Conservation (phyloP, 176 grass and related monocot species). For the Cenchrus americanus region DNA sequence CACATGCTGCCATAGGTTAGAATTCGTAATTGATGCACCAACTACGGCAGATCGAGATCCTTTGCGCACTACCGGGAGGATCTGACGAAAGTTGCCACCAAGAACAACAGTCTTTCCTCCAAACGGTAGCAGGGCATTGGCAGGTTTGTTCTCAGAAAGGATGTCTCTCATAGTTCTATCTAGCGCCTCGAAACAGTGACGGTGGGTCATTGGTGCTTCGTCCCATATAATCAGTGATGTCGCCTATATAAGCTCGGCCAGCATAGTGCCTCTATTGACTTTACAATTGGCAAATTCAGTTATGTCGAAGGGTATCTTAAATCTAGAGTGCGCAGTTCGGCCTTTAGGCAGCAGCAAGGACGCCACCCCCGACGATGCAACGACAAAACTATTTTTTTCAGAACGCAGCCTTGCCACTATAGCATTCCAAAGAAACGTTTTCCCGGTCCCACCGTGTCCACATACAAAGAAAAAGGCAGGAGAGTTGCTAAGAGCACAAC, state of each 20-base stretch:
- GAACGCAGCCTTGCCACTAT: not conserved
- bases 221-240: slow-evolving; percentile 16
- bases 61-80: not conserved
- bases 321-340: slow-evolving; percentile 13
- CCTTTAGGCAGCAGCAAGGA: not conserved
- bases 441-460: not conserved
- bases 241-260: not conserved
- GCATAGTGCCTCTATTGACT: not conserved
- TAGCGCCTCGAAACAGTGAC: slow-evolving; percentile 5
- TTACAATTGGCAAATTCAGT: not conserved
- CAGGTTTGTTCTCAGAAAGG: not conserved
- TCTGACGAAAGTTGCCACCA: slow-evolving; percentile 28
- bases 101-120: not conserved
- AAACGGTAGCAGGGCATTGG: not conserved
- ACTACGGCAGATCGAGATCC: not conserved
- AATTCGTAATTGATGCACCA: not conserved
- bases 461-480: slow-evolving; percentile 8
- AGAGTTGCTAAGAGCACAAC: not conserved
- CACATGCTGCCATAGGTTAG: not conserved
- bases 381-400: not conserved
- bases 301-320: slow-evolving; percentile 29
- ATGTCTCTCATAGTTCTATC: slow-evolving; percentile 11
- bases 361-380: not conserved
- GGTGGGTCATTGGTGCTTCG: slow-evolving; percentile 24
- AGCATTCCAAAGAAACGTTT: too few relatives aligned